Evolutionary conservation across 202 grass and related monocot species (phyloP), one percentile per base, ranked within the genome.

Genomic region (Bolboschoenoplectus hybrid): DNA sequence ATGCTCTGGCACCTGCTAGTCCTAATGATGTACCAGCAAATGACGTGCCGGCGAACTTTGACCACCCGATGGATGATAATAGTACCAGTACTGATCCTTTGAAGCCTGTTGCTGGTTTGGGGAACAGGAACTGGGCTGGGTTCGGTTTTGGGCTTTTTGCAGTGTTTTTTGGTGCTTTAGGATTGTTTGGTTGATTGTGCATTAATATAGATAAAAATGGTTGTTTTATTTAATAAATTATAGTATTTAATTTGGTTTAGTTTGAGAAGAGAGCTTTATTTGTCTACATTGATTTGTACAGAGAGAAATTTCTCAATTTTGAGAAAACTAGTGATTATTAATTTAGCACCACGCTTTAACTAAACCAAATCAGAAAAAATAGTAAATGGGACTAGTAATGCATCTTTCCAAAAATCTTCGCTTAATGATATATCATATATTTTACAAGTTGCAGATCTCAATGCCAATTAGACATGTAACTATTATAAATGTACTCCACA

Each of bases 21-120:
- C 34, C 56, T 6, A 46, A 78, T 17, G 82, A 76, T 36, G 51
- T 69, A 7, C 79, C 81, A 0, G 79, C 3, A 1, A 85, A 85
- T 8, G 83, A 62, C 2, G 76, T 88, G 26, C 86, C 85, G 7
- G 80, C 74, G 68, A 91, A 95, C 67, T 98, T 96, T 63, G 85
- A 90, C 49, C 88, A 95, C 67, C 93, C 97, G 38, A 87, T 92
- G 65, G 91, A 94, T 85, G 90, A 89, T 68, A 86, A 89, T 86
- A 80, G 80, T 63, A 81, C 32, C 5, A 80, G 72, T 47, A 14
- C 7, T 19, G 86, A 58, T 45, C 58, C 93, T 55, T 7, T 17
- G 19, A 65, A 88, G 39, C 84, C 84, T 12, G 71, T 78, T 14
- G 47, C 84, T n/a, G 84, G 84, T 60, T 74, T 40, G 1, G 84